Evolutionary conservation across 1,284 basidiomycete genomes (phyloP).

Genomic region (Phellopilus nigrolimitatus): DNA sequence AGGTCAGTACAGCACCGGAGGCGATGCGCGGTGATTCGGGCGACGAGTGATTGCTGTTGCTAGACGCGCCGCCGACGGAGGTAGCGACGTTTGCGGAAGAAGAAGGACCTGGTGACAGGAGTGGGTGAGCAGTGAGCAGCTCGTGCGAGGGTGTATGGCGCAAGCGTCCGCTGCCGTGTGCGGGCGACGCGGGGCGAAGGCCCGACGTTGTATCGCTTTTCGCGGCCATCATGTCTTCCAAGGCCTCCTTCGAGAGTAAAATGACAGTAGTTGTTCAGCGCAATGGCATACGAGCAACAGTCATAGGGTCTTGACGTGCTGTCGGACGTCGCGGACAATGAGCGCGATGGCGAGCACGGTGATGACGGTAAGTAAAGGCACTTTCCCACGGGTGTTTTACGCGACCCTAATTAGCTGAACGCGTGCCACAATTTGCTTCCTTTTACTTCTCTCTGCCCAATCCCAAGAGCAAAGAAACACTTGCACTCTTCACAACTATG

Average conservation of each 20-base stretch:
- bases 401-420: background rate
- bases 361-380: too few relatives aligned
- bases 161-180: constrained; percentile 23
- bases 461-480: too few relatives aligned
- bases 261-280: background rate
- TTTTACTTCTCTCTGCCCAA: too few relatives aligned
- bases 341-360: background rate
- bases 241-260: background rate
- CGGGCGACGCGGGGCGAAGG: constrained; percentile 52
- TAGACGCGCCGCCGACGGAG: constrained; percentile 22
- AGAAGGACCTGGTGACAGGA: constrained; percentile 44
- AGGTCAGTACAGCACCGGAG: constrained; percentile 27
- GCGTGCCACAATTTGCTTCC: background rate
- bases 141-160: constrained; percentile 48
- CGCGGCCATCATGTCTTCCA: constrained; percentile 22
- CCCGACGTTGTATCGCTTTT: constrained; percentile 36
- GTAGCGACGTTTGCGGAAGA: constrained; percentile 20
- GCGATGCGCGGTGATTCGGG: constrained; percentile 38
- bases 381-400: too few relatives aligned
- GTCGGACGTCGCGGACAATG: background rate
- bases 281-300: background rate
- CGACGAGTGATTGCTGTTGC: constrained; percentile 19
- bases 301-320: background rate
- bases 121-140: constrained; percentile 54
- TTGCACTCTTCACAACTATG: background rate